A percentile compares a stretch with the other conserved stretches of the same genome.
phyloP scores from a whole-genome alignment of 768 basidiomycete species.

The Cystobasidium onofrii region DNA sequence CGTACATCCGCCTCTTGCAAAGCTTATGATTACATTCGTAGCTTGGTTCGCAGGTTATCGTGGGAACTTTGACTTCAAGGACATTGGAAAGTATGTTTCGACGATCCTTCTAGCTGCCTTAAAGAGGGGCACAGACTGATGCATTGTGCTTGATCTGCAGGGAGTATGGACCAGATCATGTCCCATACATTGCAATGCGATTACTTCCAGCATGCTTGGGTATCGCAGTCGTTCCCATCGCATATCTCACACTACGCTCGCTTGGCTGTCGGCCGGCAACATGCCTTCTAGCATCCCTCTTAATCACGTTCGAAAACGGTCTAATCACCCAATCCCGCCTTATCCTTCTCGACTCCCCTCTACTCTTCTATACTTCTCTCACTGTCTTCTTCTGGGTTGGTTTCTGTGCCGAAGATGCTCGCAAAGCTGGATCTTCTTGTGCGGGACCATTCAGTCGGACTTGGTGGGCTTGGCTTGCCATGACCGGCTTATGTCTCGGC shows the following conservation, averaged over 20 bases:
- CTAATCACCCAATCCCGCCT: conserved; percentile 89
- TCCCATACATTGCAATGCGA: conserved; percentile 95
- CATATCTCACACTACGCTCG: conserved; percentile 86
- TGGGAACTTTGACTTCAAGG: conserved; percentile 92
- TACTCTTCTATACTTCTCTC: conserved; percentile 94
- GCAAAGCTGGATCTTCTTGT: conserved; percentile 11
- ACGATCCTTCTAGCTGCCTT: background rate
- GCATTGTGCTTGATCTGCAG: too few species aligned
- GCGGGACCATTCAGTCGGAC: conserved; percentile 63
- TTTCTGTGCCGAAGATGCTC: conserved; percentile 66
- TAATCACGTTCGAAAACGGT: conserved; percentile 95
- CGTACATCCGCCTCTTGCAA: conserved; percentile 94
- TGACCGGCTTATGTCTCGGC: conserved; percentile 81
- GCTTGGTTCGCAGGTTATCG: conserved; percentile 73
- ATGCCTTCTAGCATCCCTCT: conserved; percentile 76
- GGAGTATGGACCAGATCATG: conserved; percentile 60
- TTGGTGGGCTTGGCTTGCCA: conserved; percentile 89
- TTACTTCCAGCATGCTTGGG: conserved; percentile 86
- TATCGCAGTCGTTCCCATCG: conserved; percentile 74
- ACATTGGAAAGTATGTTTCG: conserved; percentile 77
- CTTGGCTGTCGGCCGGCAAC: conserved; percentile 88
- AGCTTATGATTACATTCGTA: conserved; percentile 84
- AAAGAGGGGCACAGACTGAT: too few species aligned
- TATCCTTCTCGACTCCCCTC: conserved; percentile 95
- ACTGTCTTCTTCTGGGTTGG: conserved; percentile 76